These are phyloP conservation scores for Exophiala calicioides DNA, from an alignment of 2,329 filamentous ascomycete genomes.

Conservation along the genomic window DNA sequence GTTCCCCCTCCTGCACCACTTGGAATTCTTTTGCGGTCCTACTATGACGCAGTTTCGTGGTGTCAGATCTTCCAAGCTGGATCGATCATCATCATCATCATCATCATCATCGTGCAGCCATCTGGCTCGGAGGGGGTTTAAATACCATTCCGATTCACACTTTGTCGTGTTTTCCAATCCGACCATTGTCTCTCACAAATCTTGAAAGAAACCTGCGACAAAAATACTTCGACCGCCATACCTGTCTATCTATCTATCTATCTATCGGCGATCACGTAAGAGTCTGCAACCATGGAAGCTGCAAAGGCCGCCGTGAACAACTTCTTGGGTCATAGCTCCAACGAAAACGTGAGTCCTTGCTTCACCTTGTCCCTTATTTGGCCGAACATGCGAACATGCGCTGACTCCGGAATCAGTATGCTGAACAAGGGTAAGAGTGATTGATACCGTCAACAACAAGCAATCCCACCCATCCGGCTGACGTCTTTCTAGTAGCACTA, in stretches of 20 bases:
- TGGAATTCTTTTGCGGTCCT: not conserved
- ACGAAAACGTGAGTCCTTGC: slow-evolving; percentile 8
- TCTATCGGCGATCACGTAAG: not conserved
- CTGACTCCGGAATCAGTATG: no score
- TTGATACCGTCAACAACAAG: no score
- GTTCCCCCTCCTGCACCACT: no score
- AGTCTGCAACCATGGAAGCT: slow-evolving; percentile 18
- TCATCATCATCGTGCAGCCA: no score
- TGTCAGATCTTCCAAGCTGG: slow-evolving; percentile 4
- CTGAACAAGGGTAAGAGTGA: no score
- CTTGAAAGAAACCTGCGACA: no score
- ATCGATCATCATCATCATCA: slow-evolving; percentile 1
- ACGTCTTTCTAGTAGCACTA: no score
- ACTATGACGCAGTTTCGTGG: slow-evolving; percentile 10
- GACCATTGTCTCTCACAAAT: no score
- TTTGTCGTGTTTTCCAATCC: no score
- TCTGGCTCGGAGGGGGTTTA: no score
- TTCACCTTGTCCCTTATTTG: not conserved
- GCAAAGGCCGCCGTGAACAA: slow-evolving; percentile 20
- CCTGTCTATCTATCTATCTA: not conserved
- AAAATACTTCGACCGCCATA: not conserved
- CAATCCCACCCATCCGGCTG: no score
- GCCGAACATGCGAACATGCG: not conserved
- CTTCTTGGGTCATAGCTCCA: slow-evolving; percentile 8
- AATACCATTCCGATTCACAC: no score